phyloP scores from a whole-genome alignment of 2,329 filamentous ascomycete species.

The Aspergillus chevalieri region DNA sequence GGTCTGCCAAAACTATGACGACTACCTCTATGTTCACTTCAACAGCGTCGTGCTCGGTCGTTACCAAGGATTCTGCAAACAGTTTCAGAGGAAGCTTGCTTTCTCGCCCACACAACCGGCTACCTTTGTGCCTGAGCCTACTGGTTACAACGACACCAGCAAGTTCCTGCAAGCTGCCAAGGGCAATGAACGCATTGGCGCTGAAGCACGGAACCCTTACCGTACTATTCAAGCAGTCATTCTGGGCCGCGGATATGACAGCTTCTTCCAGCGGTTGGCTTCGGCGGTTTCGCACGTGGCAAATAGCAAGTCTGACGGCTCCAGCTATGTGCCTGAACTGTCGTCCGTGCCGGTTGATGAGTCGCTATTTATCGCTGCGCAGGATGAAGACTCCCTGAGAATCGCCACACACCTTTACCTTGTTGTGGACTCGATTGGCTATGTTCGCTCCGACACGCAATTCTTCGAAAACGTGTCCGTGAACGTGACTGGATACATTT shows the following conservation, averaged over 20 bases:
- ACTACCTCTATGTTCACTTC: constrained; percentile 79
- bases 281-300: constrained; percentile 34
- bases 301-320: constrained; percentile 18
- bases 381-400: constrained; percentile 56
- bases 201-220: constrained; percentile 39
- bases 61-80: constrained; percentile 62
- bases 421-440: constrained; percentile 56
- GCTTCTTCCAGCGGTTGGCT: constrained; percentile 37
- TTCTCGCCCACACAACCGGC: constrained; percentile 49
- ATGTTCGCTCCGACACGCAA: constrained; percentile 43
- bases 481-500: constrained; percentile 74
- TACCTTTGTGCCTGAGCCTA: constrained; percentile 53
- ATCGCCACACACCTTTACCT: constrained; percentile 63
- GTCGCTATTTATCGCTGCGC: constrained; percentile 31
- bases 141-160: constrained; percentile 30
- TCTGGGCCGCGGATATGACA: constrained; percentile 36
- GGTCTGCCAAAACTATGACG: constrained; percentile 75
- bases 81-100: constrained; percentile 44
- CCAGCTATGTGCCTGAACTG: constrained; percentile 29
- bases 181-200: constrained; percentile 29
- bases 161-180: constrained; percentile 33
- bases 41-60: constrained; percentile 76
- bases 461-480: constrained; percentile 57
- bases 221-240: constrained; percentile 40
- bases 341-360: constrained; percentile 52